Conservation (phyloP, 1,284 basidiomycete species). For the Apiotrichum siamense region DNA sequence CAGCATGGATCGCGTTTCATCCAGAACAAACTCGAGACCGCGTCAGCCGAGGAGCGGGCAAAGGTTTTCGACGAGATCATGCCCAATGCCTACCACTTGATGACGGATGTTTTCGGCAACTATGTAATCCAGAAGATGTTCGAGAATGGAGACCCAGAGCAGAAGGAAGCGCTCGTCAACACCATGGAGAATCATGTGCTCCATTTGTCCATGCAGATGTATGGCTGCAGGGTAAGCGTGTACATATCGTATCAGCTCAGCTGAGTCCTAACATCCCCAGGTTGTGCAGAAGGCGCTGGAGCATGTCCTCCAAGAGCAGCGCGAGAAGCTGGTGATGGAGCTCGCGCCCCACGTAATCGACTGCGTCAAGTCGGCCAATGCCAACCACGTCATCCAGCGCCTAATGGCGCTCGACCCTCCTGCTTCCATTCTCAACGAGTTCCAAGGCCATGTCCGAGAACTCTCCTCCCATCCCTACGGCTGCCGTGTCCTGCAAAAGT, state of each 20-base stretch:
- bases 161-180: slow-evolving; percentile 65
- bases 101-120: slow-evolving; percentile 95
- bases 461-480: slow-evolving; percentile 88
- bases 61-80: slow-evolving; percentile 86
- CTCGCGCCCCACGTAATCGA: slow-evolving; percentile 74
- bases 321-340: slow-evolving; percentile 68
- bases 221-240: slow-evolving; percentile 62
- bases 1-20: slow-evolving; percentile 90
- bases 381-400: slow-evolving; percentile 74
- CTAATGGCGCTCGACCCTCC: slow-evolving; percentile 73
- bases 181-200: slow-evolving; percentile 77
- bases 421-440: slow-evolving; percentile 67
- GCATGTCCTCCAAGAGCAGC: slow-evolving; percentile 68
- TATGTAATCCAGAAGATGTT: slow-evolving; percentile 95
- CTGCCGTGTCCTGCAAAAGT: slow-evolving; percentile 89
- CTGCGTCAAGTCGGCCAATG: slow-evolving; percentile 88
- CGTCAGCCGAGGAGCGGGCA: slow-evolving; percentile 70
- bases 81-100: slow-evolving; percentile 70
- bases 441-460: slow-evolving; percentile 75
- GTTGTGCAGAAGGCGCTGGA: slow-evolving; percentile 68
- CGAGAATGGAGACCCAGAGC: slow-evolving; percentile 74
- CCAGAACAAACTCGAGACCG: slow-evolving; percentile 73
- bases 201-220: slow-evolving; percentile 80
- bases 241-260: neutral
- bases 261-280: slow-evolving; percentile 6